These are phyloP conservation scores for Nymphaea colorata DNA, from an alignment of 164 flowering plant genomes.

Conservation along the genomic window DNA sequence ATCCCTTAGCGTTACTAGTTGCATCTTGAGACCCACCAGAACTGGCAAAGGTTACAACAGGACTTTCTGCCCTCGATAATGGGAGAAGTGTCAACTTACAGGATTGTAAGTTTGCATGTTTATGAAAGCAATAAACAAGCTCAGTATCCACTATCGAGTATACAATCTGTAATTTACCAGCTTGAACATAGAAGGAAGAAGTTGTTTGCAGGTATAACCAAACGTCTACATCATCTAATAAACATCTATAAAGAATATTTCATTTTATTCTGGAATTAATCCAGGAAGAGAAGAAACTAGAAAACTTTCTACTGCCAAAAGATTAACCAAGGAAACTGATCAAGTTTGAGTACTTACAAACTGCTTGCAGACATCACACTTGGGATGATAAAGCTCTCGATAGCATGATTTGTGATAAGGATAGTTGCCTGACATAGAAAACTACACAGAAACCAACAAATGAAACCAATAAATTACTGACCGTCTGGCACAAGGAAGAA, in stretches of 20 bases:
- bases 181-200: background rate
- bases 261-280: background rate
- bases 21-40: no score
- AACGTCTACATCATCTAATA: background rate
- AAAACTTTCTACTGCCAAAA: background rate
- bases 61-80: background rate
- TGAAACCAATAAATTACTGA: background rate
- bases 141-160: background rate
- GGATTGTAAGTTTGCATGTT: background rate
- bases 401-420: constrained; percentile 93
- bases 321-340: background rate
- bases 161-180: background rate
- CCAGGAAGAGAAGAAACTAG: background rate
- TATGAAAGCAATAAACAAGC: background rate
- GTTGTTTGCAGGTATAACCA: background rate
- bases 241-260: background rate
- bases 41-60: background rate
- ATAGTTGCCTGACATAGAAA: constrained; percentile 63
- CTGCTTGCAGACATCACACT: constrained; percentile 85
- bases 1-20: no score
- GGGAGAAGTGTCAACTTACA: background rate
- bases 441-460: constrained; percentile 27
- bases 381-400: constrained; percentile 83
- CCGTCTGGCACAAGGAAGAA: background rate
- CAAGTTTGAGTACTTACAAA: constrained; percentile 44